Base-by-base conservation (phyloP, 331 rosid genomes). In the Acacia concinna region DNA sequence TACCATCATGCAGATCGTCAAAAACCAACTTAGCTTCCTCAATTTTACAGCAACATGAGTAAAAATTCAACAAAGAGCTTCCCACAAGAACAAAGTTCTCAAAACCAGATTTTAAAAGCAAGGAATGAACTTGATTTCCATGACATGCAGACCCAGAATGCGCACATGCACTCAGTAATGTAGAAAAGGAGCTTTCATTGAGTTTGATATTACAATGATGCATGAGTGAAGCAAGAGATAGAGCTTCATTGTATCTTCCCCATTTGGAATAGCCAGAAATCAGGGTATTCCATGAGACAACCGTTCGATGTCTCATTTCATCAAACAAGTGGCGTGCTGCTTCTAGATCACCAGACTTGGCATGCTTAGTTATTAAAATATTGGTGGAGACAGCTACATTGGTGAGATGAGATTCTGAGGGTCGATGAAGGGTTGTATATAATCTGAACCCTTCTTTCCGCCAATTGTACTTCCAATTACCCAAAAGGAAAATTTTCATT, bases 221-320 rank as follows among this genome's bases (percentile, higher is more conserved):
- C 97, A 93, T 90, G 73, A 68, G 0, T 13, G 91, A 88, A 78
- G 85, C 86, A 27, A 93, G 73, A 75, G 71, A 11, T 1, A 91
- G 47, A 63, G 98, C 92, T 65, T 90, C 90, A 25, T 47, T 13
- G 60, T 78, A 87, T 44, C 74, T 72, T 17, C 85, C 90, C 86
- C 89, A 77, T 78, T 84, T 90, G 35, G 89, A 83, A 79, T 91
- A 90, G 8, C 90, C 97, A 73, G 95, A 91, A 74, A 93, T 86
- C 87, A 93, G 74, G 62, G 90, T 80, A 84, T 91, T 91, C 93
- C 93, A 88, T 5, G 98, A 88, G 56, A 90, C 91, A 47, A 87
- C 87, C 1, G 95, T 91, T 87, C 92, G 79, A 4, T 35, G 32
- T 0, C 86, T 87, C 93, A 90, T 93, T 84, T 75, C 88, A 68